phyloP scores from a whole-genome alignment of 169 alveolate genomes.

The Eimeria sp. region DNA sequence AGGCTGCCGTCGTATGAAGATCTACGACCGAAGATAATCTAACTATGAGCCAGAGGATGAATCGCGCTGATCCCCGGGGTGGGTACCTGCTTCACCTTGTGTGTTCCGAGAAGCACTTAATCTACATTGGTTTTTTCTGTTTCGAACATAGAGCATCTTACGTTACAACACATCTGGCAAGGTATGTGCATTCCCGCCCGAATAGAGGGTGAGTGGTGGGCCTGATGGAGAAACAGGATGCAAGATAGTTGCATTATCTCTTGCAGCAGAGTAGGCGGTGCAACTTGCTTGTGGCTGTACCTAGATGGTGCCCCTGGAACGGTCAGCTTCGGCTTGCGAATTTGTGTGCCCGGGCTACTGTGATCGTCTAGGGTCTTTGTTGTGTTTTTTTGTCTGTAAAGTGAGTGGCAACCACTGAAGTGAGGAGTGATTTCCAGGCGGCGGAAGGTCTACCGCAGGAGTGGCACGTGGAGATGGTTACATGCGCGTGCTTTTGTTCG shows the following conservation, averaged over 20 bases:
- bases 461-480: neutral
- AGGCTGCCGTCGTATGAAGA: neutral
- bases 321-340: neutral
- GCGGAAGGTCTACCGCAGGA: neutral
- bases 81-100: neutral
- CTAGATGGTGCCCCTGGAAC: neutral
- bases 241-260: neutral
- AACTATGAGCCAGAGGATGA: neutral
- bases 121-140: neutral
- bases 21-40: neutral
- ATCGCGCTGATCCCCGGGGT: neutral
- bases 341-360: neutral
- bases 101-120: neutral
- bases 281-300: neutral
- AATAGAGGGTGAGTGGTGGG: neutral
- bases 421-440: neutral
- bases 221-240: neutral
- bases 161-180: neutral
- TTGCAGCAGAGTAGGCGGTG: neutral
- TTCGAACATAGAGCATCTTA: neutral
- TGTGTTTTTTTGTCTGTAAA: neutral
- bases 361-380: neutral
- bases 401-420: neutral
- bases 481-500: neutral
- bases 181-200: neutral